phyloP scores from a whole-genome alignment of 805 yeast genomes.

The Debaryomyces hansenii region DNA sequence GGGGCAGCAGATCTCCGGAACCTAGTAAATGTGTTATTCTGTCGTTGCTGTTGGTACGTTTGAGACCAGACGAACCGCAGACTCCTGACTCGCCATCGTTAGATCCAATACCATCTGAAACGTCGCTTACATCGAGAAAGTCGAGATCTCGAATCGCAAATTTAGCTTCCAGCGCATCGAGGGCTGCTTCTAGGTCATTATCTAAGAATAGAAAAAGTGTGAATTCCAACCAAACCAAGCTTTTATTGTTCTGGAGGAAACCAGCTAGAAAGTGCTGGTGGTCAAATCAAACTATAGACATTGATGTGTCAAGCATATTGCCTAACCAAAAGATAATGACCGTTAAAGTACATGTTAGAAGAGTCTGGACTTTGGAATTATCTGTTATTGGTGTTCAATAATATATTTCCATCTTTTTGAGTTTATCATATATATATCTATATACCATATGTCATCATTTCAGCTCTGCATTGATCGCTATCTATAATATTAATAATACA shows the following conservation, averaged over 20 bases:
- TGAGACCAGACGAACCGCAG: conserved; percentile 34
- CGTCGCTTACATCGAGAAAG: conserved; percentile 36
- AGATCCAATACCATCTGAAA: conserved; percentile 44
- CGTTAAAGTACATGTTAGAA: conserved; percentile 78
- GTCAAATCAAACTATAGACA: conserved; percentile 62
- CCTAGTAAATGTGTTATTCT: conserved; percentile 85
- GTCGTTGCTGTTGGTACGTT: conserved; percentile 72
- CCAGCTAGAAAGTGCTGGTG: conserved; percentile 99
- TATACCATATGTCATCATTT: not conserved
- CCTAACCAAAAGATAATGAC: conserved; percentile 24
- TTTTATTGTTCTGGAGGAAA: conserved; percentile 91
- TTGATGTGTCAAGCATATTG: conserved; percentile 25
- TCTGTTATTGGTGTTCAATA: conserved; percentile 83
- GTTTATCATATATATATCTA: not conserved
- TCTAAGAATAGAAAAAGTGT: conserved; percentile 47
- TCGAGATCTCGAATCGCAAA: conserved; percentile 57
- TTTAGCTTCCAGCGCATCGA: conserved; percentile 54
- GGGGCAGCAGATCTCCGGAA: conserved; percentile 92
- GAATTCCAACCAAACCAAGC: conserved; percentile 53
- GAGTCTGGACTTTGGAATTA: conserved; percentile 96
- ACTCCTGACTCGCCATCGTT: conserved; percentile 45
- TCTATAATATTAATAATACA: too few species aligned
- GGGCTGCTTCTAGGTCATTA: conserved; percentile 59
- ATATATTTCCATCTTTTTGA: not conserved
- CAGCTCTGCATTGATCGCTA: not conserved